A percentile compares a stretch with the other conserved stretches of the same genome.
phyloP scores from a whole-genome alignment of 2,329 filamentous ascomycete genomes.

The Chalaropsis thielavioides region DNA sequence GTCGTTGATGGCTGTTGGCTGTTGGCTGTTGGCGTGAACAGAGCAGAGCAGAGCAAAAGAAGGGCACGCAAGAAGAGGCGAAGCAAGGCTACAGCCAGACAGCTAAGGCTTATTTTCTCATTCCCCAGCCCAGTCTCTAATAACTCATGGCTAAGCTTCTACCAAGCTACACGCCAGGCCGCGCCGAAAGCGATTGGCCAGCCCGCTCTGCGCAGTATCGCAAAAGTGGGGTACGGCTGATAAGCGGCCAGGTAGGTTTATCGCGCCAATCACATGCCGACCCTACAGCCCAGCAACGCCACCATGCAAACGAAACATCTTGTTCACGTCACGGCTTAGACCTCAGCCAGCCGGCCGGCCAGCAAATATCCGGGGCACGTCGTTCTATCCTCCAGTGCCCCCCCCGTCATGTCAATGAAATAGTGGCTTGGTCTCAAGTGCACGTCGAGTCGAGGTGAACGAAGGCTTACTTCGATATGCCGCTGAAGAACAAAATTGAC shows the following conservation, averaged over 20 bases:
- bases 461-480: background rate
- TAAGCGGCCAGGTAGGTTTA: background rate
- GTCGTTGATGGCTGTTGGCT: background rate
- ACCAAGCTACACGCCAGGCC: background rate
- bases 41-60: background rate
- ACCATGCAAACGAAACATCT: background rate
- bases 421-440: no score
- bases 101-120: background rate
- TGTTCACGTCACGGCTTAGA: background rate
- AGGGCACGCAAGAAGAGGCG: background rate
- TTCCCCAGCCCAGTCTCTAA: background rate
- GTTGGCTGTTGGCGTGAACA: no score
- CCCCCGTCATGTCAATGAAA: no score
- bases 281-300: background rate
- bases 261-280: background rate
- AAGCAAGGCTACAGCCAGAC: slow-evolving; percentile 2
- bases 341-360: background rate
- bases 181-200: background rate
- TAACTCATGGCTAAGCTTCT: background rate
- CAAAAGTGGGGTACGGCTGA: slow-evolving; percentile 9
- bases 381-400: no score
- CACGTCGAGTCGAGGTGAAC: no score
- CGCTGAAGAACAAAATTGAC: background rate
- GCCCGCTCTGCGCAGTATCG: slow-evolving; percentile 3
- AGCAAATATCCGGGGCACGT: no score